Conservation (phyloP, 2,329 filamentous ascomycete species). For the Mariannaea elegans region DNA sequence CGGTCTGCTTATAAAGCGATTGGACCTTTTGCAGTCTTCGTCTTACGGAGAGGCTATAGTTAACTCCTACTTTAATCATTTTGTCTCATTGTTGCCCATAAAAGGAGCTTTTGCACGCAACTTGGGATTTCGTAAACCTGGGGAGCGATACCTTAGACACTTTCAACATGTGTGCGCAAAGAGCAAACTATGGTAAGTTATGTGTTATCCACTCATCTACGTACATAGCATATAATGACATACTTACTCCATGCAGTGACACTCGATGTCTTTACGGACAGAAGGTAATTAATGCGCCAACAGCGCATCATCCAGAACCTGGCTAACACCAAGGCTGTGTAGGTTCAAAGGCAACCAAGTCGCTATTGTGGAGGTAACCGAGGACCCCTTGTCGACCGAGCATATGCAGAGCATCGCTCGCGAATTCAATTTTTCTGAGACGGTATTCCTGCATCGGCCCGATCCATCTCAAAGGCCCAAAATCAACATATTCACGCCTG, state of each 20-base stretch:
- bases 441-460: slow-evolving; percentile 14
- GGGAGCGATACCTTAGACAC: not conserved
- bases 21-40: too few relatives aligned
- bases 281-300: not conserved
- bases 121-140: too few relatives aligned
- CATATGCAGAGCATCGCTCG: slow-evolving; percentile 24
- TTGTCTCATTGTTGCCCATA: too few relatives aligned
- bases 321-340: not conserved
- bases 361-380: slow-evolving; percentile 16
- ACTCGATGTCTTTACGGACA: slow-evolving; percentile 14
- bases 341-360: slow-evolving; percentile 28
- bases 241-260: not conserved
- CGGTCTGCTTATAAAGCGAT: not conserved
- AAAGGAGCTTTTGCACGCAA: too few relatives aligned
- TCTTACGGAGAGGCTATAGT: too few relatives aligned
- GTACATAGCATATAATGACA: not conserved
- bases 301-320: not conserved
- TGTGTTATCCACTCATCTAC: too few relatives aligned
- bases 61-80: too few relatives aligned
- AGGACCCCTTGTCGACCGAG: not conserved
- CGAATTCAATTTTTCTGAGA: slow-evolving; percentile 30
- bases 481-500: slow-evolving; percentile 24
- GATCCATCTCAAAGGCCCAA: not conserved
- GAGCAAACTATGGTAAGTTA: not conserved
- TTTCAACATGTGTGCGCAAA: not conserved